These are phyloP conservation scores for Flaveria ramosissima DNA, from an alignment of 129 eudicot genomes.

Conservation along the genomic window DNA sequence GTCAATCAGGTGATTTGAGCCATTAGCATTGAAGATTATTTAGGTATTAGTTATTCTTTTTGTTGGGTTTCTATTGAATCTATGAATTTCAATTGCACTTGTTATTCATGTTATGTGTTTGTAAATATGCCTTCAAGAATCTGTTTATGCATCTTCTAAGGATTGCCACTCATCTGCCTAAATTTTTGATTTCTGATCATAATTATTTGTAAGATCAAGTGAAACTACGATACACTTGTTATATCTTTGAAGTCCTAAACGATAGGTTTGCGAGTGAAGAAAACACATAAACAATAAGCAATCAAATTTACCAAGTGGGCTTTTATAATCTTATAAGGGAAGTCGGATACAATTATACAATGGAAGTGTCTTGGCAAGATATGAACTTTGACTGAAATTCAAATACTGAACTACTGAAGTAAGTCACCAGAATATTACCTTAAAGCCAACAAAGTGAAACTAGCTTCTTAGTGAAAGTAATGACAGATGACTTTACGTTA, in stretches of 20 bases:
- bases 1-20: background rate
- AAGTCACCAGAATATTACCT: too few species aligned
- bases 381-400: background rate
- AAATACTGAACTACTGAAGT: background rate
- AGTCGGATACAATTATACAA: background rate
- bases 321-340: too few species aligned
- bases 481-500: background rate
- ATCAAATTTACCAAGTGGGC: background rate
- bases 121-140: slow-evolving; percentile 16
- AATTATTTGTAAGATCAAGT: background rate
- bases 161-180: background rate
- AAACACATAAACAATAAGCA: background rate
- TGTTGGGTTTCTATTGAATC: too few species aligned
- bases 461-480: background rate
- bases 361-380: background rate
- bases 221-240: background rate
- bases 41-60: too few species aligned
- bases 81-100: background rate
- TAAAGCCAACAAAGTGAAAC: background rate
- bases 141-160: background rate
- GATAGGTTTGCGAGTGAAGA: background rate
- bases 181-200: background rate
- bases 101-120: slow-evolving; percentile 16
- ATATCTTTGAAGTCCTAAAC: background rate
- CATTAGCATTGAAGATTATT: background rate